phyloP scores from a whole-genome alignment of 2,329 filamentous ascomycete genomes.

The Arachnomyces sp. region DNA sequence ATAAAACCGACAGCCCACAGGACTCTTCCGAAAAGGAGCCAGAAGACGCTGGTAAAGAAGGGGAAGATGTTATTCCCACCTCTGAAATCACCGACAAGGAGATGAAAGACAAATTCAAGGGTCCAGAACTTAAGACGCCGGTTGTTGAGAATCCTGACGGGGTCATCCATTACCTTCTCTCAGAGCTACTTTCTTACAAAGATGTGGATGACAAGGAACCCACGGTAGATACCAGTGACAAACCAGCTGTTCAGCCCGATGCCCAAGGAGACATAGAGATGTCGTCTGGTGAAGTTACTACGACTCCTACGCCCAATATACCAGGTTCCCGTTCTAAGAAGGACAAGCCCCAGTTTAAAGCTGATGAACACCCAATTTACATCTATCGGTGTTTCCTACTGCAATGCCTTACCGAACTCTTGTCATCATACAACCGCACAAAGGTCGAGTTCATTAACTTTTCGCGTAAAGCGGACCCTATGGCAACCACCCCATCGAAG shows the following conservation, averaged over 20 bases:
- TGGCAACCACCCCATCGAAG: constrained; percentile 82
- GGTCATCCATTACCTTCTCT: constrained; percentile 88
- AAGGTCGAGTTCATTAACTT: constrained; percentile 99
- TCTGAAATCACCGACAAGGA: constrained; percentile 12
- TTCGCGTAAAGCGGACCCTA: constrained; percentile 79
- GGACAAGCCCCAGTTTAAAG: constrained; percentile 72
- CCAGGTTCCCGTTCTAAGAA: constrained; percentile 45
- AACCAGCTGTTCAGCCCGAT: constrained; percentile 23
- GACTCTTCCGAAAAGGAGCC: constrained; percentile 17
- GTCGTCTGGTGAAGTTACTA: constrained; percentile 32
- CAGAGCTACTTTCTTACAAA: constrained; percentile 82
- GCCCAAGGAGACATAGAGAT: constrained; percentile 44
- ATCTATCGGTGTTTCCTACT: constrained; percentile 93
- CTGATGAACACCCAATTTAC: constrained; percentile 90
- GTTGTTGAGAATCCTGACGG: constrained; percentile 89
- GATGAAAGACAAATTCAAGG: constrained; percentile 43
- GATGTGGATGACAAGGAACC: constrained; percentile 81
- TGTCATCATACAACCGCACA: constrained; percentile 84
- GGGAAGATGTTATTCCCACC: constrained; percentile 14
- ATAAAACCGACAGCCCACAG: constrained; percentile 18
- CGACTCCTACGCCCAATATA: constrained; percentile 16
- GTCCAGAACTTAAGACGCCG: constrained; percentile 67
- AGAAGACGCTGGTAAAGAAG: constrained; percentile 25
- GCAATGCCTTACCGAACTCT: constrained; percentile 81
- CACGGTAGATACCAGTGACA: constrained; percentile 23